Conservation (phyloP, 2,329 filamentous ascomycete species). For the Lecanoromycetidae sp. region DNA sequence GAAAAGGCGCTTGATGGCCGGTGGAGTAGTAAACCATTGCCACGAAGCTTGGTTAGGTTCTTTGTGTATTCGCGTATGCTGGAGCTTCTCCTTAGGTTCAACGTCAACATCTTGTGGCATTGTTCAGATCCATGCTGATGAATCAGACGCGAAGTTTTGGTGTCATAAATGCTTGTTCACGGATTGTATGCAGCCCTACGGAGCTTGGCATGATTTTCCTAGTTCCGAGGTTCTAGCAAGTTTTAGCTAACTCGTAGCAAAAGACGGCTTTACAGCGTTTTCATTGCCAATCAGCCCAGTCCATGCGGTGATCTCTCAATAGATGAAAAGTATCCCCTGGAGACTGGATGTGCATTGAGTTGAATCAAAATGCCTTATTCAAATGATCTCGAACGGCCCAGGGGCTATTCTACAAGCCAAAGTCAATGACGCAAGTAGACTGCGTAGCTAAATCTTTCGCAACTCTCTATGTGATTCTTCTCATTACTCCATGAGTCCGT, state of each 20-base stretch:
- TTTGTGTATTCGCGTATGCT: neutral
- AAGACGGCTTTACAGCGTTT: too few species aligned
- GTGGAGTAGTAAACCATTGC: slow-evolving; percentile 35
- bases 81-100: neutral
- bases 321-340: too few species aligned
- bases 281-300: too few species aligned
- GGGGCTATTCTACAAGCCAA: too few species aligned
- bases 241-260: too few species aligned
- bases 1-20: slow-evolving; percentile 70
- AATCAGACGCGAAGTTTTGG: neutral
- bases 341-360: too few species aligned
- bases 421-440: slow-evolving; percentile 2
- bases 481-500: too few species aligned
- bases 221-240: too few species aligned
- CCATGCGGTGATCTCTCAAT: too few species aligned
- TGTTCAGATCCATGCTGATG: slow-evolving; percentile 10
- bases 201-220: neutral
- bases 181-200: neutral
- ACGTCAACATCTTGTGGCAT: slow-evolving; percentile 15
- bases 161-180: too few species aligned
- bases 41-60: neutral
- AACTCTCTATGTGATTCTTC: neutral
- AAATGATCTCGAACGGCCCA: too few species aligned
- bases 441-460: neutral
- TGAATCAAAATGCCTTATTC: too few species aligned